Evolutionary conservation across 2,329 filamentous ascomycete species (phyloP), one percentile per base, ranked within the genome.

Genomic region (Mollisia scopiformis): DNA sequence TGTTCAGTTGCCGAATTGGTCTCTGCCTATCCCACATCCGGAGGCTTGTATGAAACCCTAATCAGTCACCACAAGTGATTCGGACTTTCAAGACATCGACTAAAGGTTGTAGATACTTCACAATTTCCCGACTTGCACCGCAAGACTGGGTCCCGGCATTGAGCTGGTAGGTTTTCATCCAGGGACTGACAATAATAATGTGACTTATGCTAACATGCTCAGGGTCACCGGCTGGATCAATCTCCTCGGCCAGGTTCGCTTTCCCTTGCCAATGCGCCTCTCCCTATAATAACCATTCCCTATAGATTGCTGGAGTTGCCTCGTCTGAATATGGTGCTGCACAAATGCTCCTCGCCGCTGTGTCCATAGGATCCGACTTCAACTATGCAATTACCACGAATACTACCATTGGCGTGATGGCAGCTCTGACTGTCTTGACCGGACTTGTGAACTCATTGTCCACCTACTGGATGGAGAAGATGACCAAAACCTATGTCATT

Each of bases 251-350:
- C 80, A 84, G 63, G 64, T 73, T 47, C 43, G 43, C 43, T 11
- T 47, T 16, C 43, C 43, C 28, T 28, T 47, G 11, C 43, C 43
- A 47, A 47, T 47, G 43, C 43, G 43, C 21, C 43, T 47, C 14
- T 47, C 13, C 16, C 43, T 23, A 10, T 47, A 47, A 47, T 28
- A 47, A 43, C n/a, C 6, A 13, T 27, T 13, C 23, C 41, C 43
- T 11, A 19, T 27, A 47, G 43, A 28, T 47, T 51, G 71, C 71
- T 59, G 82, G 84, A 62, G 77, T 83, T 55, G 84, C 84, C 19
- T 84, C 82, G 0, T 81, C 80, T 10, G 82, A 85, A 73, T 86
- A 85, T 71, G 83, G 82, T 53, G 79, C 82, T 7, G 79, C 84
- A 2, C 80, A 84, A 68, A 79, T 86, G 74, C 76, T 86, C 39